phyloP scores from a whole-genome alignment of 352 stramenopile species.

The Globisporangium echinulatum region DNA sequence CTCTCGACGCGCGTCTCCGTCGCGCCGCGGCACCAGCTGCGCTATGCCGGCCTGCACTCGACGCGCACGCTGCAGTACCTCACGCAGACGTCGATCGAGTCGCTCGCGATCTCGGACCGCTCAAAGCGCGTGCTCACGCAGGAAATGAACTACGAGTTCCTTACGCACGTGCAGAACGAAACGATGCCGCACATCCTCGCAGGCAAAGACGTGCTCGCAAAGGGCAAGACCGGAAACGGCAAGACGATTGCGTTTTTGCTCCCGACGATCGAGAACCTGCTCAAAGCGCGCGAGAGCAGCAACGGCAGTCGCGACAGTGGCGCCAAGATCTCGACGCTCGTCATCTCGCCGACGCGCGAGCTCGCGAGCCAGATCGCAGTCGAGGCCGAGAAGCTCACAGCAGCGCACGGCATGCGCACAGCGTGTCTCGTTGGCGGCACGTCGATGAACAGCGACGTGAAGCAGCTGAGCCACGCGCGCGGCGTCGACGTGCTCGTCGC shows the following conservation, averaged over 20 bases:
- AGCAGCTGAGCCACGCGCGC: conserved; percentile 23
- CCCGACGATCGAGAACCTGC: conserved; percentile 71
- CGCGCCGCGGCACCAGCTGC: conserved; percentile 3
- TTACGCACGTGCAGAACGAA: conserved; percentile 88
- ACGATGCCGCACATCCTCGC: conserved; percentile 67
- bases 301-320: conserved; percentile 2
- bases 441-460: conserved; percentile 73
- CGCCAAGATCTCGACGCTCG: conserved; percentile 13
- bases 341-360: conserved; percentile 39
- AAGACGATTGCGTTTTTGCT: conserved; percentile 90
- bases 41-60: conserved; percentile 9
- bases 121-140: conserved; percentile 70
- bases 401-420: conserved; percentile 73
- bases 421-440: conserved; percentile 83
- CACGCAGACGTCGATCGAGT: conserved; percentile 45
- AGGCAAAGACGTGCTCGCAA: conserved; percentile 90
- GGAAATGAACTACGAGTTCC: conserved; percentile 78
- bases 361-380: conserved; percentile 82
- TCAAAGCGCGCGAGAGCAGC: conserved; percentile 1
- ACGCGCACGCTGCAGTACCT: conserved; percentile 19
- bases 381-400: conserved; percentile 84
- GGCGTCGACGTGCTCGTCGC: conserved; percentile 92
- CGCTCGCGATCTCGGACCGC: conserved; percentile 46
- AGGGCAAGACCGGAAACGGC: conserved; percentile 86
- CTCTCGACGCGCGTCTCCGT: conserved; percentile 1